Conservation (phyloP, 192 early-diverging fungal genomes). For the Phycomyces nitens region DNA sequence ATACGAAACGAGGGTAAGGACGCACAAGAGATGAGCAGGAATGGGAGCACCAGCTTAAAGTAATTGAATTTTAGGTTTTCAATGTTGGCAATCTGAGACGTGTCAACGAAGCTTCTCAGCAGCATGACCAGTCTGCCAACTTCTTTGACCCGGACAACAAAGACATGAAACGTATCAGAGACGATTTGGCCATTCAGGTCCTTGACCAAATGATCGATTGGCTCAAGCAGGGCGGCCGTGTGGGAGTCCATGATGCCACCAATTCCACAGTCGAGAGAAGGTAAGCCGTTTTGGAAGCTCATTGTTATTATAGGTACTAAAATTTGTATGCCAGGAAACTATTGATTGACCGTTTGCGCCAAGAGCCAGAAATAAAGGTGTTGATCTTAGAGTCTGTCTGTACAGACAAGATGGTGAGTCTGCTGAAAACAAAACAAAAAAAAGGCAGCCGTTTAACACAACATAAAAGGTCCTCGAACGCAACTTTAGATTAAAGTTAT, state of each 20-base stretch:
- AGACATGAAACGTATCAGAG: conserved; percentile 70
- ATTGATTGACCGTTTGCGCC: conserved; percentile 56
- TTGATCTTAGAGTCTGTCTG: conserved; percentile 87
- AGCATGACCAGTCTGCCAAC: conserved; percentile 64
- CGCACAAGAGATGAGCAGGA: neutral
- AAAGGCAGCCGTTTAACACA: too few species aligned
- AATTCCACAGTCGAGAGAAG: conserved; percentile 88
- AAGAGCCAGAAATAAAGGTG: conserved; percentile 62
- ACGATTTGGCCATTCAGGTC: conserved; percentile 86
- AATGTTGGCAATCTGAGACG: conserved; percentile 96
- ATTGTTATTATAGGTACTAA: conserved; percentile 23
- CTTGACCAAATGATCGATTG: conserved; percentile 89
- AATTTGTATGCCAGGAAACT: conserved; percentile 36
- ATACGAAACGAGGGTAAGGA: conserved; percentile 68
- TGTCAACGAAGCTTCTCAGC: conserved; percentile 45
- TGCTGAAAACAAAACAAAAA: too few species aligned
- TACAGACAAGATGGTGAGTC: conserved; percentile 57
- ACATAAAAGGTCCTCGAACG: conserved; percentile 65
- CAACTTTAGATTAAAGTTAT: conserved; percentile 87
- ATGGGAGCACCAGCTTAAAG: too few species aligned
- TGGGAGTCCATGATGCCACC: conserved; percentile 93
- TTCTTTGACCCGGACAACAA: conserved; percentile 94
- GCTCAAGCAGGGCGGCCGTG: conserved; percentile 83
- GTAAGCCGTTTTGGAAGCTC: conserved; percentile 19
- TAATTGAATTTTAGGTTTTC: conserved; percentile 55